Evolutionary conservation across 1,139 yeast species (phyloP), one percentile per base, ranked within the genome.

Genomic region (Saccharomyces hybrid): DNA sequence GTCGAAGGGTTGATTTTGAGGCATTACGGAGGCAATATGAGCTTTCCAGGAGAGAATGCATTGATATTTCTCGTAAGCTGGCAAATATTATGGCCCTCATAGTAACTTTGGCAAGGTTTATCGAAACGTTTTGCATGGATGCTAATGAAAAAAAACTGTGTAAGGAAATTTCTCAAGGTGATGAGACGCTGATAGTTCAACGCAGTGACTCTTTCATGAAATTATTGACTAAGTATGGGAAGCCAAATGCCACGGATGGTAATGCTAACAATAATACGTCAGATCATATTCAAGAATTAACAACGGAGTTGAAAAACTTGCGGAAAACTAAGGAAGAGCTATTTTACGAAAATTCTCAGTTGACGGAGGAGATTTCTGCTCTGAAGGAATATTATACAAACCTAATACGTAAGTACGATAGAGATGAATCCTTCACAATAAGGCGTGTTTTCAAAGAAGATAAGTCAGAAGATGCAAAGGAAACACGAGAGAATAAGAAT

Each of bases 1-100:
- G 75, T 25, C 88, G 86, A 65, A 81, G 81, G 63, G 74, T 78
- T 3, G 80, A 85, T 65, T 75, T 80, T 28, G 73, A 71, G 46
- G 67, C 77, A 25, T 66, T 84, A 9, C 70, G 75, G 52, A 69
- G 69, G 31, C 78, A 78, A 58, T 68, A 60, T 44, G 73, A 71
- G 34, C 63, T 75, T 32, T 66, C 84, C 5, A 70, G 75, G 52
- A 69, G 69, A 32, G 77, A 78, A 57, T 60, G 58, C 65, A 78
- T 48, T 58, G 65, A 31, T 60, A 64, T 50, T 63, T 78, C 63
- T 69, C 77, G 58, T 59, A 63, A 31, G 31, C 51, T 65, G 25
- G 60, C 67, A 4, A 62, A 60, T 44, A 49, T 63, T 9, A 59
- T 62, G 57, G 61, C 67, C 2, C 52, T 64, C 11, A 55, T 64